Evolutionary conservation across 176 grass and related monocot genomes (phyloP), one percentile per base, ranked within the genome.

Genomic region (Carex parvula): DNA sequence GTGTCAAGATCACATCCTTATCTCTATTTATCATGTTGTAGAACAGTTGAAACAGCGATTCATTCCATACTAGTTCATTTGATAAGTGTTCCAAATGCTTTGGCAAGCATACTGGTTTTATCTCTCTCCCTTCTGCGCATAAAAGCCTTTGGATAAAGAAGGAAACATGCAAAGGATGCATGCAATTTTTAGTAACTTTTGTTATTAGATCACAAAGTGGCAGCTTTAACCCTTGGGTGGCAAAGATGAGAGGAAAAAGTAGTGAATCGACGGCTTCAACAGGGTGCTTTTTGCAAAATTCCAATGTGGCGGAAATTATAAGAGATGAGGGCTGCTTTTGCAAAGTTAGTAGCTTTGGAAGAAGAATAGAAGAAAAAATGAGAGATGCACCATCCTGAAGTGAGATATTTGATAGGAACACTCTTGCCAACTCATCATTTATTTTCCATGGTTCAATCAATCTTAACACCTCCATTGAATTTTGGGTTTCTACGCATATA

Each of bases 71-170:
- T 79, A 94, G 82, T 79, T 83, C 58, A 77, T 59, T 15, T 5
- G 69, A 59, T 68, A 90, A 52, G 70, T 84, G 56, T 32, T 88
- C 86, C 48, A 8, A 7, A 81, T 94, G 92, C 79, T 91, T 72
- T 87, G 85, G 85, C 92, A 98, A 82, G 62, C 87, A 93, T 11
- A 91, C 13, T 48, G 74, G 66, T 41, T 54, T 87, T 41, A 64
- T 37, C 13, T 91, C 89, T 35, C 39, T 79, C 24, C 84, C 72
- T 30, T 85, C 82, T 60, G 87, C 22, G 16, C 53, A 91, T 77
- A 98, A 81, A 77, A 94, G 53, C 72, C 87, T 90, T 67, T 98
- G 91, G 68, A 92, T 93, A 64, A 91, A 94, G 60, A 93, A 88
- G 6, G 92, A 86, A 75, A 90, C 87, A 60, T 98, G 92, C 58